Conservation (phyloP, 73 alveolate genomes). For the Effrenium voratum region DNA sequence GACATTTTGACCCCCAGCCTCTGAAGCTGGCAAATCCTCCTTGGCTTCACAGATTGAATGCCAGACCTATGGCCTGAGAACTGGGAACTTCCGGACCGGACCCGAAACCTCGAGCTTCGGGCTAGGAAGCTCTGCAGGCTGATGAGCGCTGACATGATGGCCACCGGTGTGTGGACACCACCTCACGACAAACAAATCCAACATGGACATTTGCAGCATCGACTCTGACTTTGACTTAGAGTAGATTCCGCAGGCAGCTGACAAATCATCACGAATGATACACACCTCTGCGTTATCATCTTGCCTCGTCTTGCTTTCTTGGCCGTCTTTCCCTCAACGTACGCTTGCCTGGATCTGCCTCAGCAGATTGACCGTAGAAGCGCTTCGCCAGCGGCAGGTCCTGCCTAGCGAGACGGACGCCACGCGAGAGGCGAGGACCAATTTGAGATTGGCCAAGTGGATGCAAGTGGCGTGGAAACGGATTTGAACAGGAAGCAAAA, state of each 20-base stretch:
- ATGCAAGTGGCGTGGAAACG: not conserved
- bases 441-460: not conserved
- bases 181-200: constrained; percentile 29
- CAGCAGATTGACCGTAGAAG: constrained; percentile 41
- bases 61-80: not conserved
- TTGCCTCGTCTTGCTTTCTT: no score
- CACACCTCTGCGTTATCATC: no score
- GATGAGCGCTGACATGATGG: constrained; percentile 35
- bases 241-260: no score
- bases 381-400: constrained; percentile 69
- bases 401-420: constrained; percentile 1
- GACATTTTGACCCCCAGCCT: not conserved
- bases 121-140: constrained; percentile 5
- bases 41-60: not conserved
- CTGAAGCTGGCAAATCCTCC: not conserved
- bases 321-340: no score
- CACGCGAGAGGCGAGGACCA: no score
- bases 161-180: constrained; percentile 54
- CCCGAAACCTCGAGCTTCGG: not conserved
- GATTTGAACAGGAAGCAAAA: not conserved
- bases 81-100: not conserved
- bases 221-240: no score
- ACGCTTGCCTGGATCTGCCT: constrained; percentile 82
- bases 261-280: no score
- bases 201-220: no score